phyloP scores from a whole-genome alignment of 2,329 filamentous ascomycete species.

The Zalaria obscura region DNA sequence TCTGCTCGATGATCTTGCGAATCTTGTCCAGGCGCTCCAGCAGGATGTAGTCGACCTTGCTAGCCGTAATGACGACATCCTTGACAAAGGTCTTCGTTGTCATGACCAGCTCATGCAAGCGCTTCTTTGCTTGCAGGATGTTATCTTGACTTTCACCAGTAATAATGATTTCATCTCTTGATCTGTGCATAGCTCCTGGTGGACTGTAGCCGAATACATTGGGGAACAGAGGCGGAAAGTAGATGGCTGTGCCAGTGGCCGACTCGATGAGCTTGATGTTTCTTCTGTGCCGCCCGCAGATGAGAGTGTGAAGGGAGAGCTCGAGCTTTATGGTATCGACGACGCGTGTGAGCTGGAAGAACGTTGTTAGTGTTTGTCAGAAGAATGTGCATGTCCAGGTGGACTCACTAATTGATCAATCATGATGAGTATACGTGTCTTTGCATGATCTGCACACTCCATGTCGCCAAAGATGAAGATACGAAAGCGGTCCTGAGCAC shows the following conservation, averaged over 20 bases:
- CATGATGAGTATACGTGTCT: conserved; percentile 89
- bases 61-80: conserved; percentile 75
- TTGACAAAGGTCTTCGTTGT: conserved; percentile 69
- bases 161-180: conserved; percentile 85
- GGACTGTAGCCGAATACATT: conserved; percentile 84
- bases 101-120: conserved; percentile 71
- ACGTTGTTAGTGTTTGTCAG: conserved; percentile 6
- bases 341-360: conserved; percentile 48
- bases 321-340: conserved; percentile 75
- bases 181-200: conserved; percentile 57
- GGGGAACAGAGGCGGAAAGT: conserved; percentile 91
- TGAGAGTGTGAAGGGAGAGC: conserved; percentile 73
- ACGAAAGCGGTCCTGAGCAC: conserved; percentile 75
- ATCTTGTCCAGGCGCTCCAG: conserved; percentile 89
- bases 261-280: conserved; percentile 98
- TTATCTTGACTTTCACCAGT: conserved; percentile 76
- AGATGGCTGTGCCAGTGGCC: conserved; percentile 88
- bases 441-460: conserved; percentile 90
- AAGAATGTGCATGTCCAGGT: conserved; percentile 9
- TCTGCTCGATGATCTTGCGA: conserved; percentile 92
- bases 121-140: conserved; percentile 80
- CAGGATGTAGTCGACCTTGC: conserved; percentile 90
- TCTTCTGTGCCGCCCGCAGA: conserved; percentile 86
- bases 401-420: conserved; percentile 76
- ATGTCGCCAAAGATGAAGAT: conserved; percentile 92